Conservation (phyloP, 75 land plant genomes). For the Picea sitchensis region DNA sequence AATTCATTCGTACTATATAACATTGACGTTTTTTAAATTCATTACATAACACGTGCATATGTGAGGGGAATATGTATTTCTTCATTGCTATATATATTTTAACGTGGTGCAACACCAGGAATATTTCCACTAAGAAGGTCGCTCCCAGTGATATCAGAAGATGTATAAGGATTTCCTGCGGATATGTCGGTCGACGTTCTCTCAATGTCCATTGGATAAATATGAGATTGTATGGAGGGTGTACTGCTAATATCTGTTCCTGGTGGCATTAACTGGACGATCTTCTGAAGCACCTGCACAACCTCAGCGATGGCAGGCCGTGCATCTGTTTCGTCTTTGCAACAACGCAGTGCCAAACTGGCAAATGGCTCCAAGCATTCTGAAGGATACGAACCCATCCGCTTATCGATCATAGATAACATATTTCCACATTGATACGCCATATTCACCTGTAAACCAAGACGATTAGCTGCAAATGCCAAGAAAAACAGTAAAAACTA, state of each 20-base stretch:
- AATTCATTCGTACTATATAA: no score
- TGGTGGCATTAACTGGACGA: slow-evolving; percentile 30
- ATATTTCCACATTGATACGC: slow-evolving; percentile 50
- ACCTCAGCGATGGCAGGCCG: slow-evolving; percentile 72
- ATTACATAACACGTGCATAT: no score
- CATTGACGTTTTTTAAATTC: no score
- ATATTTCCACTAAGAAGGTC: slow-evolving; percentile 44
- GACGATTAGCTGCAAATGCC: not conserved
- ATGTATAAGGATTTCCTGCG: slow-evolving; percentile 16
- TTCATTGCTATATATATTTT: not conserved
- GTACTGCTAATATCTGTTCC: not conserved
- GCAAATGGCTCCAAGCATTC: slow-evolving; percentile 60
- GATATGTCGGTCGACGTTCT: slow-evolving; percentile 8
- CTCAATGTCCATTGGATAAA: not conserved
- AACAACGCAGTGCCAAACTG: slow-evolving; percentile 59
- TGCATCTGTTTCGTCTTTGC: slow-evolving; percentile 45
- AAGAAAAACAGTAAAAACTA: slow-evolving; percentile 28
- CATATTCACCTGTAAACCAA: slow-evolving; percentile 49
- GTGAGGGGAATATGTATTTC: no score
- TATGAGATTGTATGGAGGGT: slow-evolving; percentile 23
- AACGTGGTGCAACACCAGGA: slow-evolving; percentile 44
- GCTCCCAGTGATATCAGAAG: slow-evolving; percentile 40
- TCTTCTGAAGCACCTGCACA: slow-evolving; percentile 53
- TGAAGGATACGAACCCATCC: slow-evolving; percentile 56
- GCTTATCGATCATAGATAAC: slow-evolving; percentile 54